Evolutionary conservation across 1,284 basidiomycete genomes (phyloP), one percentile per base, ranked within the genome.

Genomic region (Mycena citricolor): DNA sequence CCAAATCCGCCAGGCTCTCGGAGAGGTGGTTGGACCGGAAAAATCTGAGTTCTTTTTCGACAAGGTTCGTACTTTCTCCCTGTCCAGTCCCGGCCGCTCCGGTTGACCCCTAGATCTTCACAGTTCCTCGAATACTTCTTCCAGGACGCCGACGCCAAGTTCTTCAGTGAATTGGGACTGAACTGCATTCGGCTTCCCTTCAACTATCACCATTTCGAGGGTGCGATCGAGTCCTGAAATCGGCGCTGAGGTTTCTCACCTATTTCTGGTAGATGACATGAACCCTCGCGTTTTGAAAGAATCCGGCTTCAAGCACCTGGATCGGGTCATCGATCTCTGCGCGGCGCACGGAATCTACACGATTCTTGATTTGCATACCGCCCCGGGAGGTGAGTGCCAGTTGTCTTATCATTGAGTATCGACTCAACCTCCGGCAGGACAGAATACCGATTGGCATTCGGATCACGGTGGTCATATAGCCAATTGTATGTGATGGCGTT

Each of bases 1-100:
- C 58, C 79, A 83, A 61, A 81, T 88, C 40, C 79, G 86, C 32
- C 77, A 78, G 13, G 81, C 79, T 3, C 67, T 90, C n/a, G 70
- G 72, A 13, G 71, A 79, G 13, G 75, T 78, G 0, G 64, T 90
- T 14, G 87, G 87, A 2, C 52, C 73, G 44, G 70, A 80, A 39
- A 89, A 86, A 59, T 76, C 84, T 11, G 78, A 79, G 21, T 84
- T 80, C 66, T 90, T 89, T 69, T 90, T 89, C 55, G 54, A 56
- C 47, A 56, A 56, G 41, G 53, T 45, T 16, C 10, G 23, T n/a
- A n/a, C n/a, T 26, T 21, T 5, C n/a, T 10, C 2, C 10, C 16
- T 4, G 2, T 21, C 11, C 10, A 5, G 3, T n/a, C n/a, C n/a
- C n/a, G n/a, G n/a, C n/a, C n/a, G n/a, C n/a, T 32, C n/a, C 2